phyloP scores from a whole-genome alignment of 2,329 filamentous ascomycete genomes.

The Phialophora tarda region DNA sequence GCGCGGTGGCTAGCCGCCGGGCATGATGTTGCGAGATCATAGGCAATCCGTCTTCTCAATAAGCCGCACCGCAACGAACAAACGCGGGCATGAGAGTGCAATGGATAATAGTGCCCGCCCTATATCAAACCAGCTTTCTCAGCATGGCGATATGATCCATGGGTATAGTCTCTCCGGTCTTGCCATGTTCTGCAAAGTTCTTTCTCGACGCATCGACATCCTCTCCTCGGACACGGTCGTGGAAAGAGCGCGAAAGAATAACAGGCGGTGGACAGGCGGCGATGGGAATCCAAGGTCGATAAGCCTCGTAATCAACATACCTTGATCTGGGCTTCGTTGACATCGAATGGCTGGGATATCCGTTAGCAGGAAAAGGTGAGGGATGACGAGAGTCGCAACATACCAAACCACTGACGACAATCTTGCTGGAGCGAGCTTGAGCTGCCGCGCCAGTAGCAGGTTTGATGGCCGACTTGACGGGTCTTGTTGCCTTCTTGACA shows the following conservation, averaged over 20 bases:
- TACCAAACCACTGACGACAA: conserved; percentile 98
- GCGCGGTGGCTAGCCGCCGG: conserved; percentile 36
- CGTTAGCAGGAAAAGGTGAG: conserved; percentile 53
- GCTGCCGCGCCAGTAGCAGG: conserved; percentile 66
- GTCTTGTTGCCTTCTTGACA: conserved; percentile 75
- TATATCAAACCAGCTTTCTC: conserved; percentile 32
- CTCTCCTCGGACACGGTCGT: conserved; percentile 33
- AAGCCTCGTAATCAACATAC: conserved; percentile 95
- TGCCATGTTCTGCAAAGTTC: conserved; percentile 21
- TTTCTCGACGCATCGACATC: conserved; percentile 15
- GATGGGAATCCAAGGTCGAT: conserved; percentile 71
- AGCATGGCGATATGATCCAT: conserved; percentile 30
- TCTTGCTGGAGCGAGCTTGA: conserved; percentile 80
- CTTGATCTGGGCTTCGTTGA: conserved; percentile 97
- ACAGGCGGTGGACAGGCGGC: conserved; percentile 54
- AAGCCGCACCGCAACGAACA: conserved; percentile 21
- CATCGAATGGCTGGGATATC: conserved; percentile 78
- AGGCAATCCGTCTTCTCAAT: conserved; percentile 20
- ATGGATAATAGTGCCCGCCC: conserved; percentile 26
- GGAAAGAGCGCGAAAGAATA: conserved; percentile 38
- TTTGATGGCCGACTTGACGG: conserved; percentile 51
- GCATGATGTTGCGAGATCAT: conserved; percentile 25
- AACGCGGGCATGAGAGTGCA: conserved; percentile 21
- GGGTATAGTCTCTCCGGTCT: conserved; percentile 29
- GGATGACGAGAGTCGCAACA: conserved; percentile 48